Evolutionary conservation across 2,329 filamentous ascomycete genomes (phyloP).

Genomic region (Penicillium sp.): DNA sequence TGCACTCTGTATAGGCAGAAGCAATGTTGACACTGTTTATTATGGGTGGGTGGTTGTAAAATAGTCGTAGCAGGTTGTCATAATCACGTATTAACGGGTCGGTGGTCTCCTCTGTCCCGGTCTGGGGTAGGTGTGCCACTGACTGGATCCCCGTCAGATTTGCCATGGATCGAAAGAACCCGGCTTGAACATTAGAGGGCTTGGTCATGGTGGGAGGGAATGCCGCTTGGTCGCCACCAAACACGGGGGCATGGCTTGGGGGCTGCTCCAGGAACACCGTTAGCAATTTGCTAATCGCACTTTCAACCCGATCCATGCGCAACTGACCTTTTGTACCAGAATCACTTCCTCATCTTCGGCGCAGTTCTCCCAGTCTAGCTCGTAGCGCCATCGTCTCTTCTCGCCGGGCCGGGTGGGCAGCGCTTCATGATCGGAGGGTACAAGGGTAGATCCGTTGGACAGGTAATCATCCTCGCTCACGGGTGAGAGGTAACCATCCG

Average conservation of each 20-base stretch:
- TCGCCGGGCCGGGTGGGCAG: constrained; percentile 42
- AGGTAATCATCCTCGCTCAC: constrained; percentile 38
- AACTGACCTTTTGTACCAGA: constrained; percentile 74
- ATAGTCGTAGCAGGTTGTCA: constrained; percentile 91
- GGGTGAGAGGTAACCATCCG: constrained; percentile 35
- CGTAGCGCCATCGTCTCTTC: constrained; percentile 78
- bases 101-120: constrained; percentile 58
- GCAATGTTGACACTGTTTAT: constrained; percentile 88
- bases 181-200: constrained; percentile 60
- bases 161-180: constrained; percentile 86
- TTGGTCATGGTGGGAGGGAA: constrained; percentile 63
- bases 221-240: constrained; percentile 52
- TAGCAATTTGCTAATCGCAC: constrained; percentile 4
- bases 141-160: constrained; percentile 66
- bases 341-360: constrained; percentile 78
- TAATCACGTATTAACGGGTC: constrained; percentile 86
- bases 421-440: constrained; percentile 41
- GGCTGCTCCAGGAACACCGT: constrained; percentile 26
- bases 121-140: constrained; percentile 52
- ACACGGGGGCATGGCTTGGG: constrained; percentile 53
- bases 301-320: not conserved
- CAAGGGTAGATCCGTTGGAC: constrained; percentile 40
- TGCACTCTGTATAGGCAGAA: constrained; percentile 90
- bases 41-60: constrained; percentile 86
- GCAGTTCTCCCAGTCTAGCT: constrained; percentile 73